Conservation (phyloP, 176 grass and related monocot genomes). For the Tillandsia fasciculata region DNA sequence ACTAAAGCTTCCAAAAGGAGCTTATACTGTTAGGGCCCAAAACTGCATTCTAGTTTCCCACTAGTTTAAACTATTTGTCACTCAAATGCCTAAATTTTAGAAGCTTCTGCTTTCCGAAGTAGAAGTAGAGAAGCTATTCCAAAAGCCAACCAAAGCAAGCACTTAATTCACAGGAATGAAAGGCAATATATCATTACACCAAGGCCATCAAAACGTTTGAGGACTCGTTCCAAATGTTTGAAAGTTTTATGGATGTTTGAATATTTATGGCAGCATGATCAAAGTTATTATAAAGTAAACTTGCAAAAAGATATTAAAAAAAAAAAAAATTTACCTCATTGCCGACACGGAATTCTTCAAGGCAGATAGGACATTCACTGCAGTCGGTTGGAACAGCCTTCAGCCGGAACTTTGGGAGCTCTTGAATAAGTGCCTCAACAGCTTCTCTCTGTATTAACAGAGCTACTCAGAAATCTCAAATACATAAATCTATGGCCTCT, state of each 20-base stretch:
- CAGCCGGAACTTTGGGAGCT: constrained; percentile 86
- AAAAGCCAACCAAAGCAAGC: too few relatives aligned
- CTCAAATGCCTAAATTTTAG: too few relatives aligned
- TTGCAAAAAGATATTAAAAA: background rate
- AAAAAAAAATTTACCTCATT: constrained; percentile 47
- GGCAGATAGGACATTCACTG: constrained; percentile 92
- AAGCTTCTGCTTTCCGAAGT: too few relatives aligned
- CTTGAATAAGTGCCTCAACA: constrained; percentile 92
- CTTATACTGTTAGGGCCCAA: too few relatives aligned
- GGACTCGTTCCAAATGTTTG: too few relatives aligned
- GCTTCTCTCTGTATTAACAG: constrained; percentile 61
- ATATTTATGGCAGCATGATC: background rate
- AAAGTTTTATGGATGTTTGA: background rate
- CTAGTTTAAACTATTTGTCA: too few relatives aligned
- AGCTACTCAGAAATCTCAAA: too few relatives aligned
- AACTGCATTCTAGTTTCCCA: too few relatives aligned
- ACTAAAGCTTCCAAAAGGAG: too few relatives aligned
- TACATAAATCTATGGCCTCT: too few relatives aligned
- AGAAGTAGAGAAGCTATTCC: too few relatives aligned
- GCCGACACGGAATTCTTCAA: constrained; percentile 85
- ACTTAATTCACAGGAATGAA: too few relatives aligned
- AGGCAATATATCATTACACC: background rate
- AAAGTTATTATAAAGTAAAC: background rate
- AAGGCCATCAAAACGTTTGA: background rate
- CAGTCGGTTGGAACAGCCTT: constrained; percentile 90